Evolutionary conservation across 352 stramenopile genomes (phyloP), one percentile per base, ranked within the genome.

Genomic region (Pythium grandisporangium): DNA sequence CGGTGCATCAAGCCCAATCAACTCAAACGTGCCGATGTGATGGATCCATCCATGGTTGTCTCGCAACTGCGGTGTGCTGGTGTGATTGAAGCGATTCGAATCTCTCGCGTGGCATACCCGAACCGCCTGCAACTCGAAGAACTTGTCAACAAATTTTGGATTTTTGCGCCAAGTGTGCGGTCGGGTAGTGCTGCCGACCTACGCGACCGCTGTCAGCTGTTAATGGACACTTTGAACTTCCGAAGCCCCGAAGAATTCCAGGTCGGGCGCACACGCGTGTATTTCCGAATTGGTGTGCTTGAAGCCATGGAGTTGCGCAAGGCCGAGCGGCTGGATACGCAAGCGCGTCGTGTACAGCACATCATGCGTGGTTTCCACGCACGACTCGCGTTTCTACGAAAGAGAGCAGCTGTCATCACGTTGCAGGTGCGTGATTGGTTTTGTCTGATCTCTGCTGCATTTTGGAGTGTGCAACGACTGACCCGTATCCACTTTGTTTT

Each of bases 1-100:
- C 83, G 96, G n/a, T 99, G 96, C 60, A 95, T 99, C 47, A 99
- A 99, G 61, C 95, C 96, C 2, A 99, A 99, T 63, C 92, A 97
- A 53, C 72, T 83, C 16, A 96, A 98, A 41, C 96, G 95, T 52
- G 51, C 74, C 2, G 49, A 53, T 4, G 63, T 72, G 58, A 76
- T 98, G 61, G 86, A 96, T 44, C 66, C 96, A 35, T 72, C 79
- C 13, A 87, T 96, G 66, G 79, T 98, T 5, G 84, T 97, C 12
- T 88, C 98, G 24, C 96, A 99, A 70, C 55, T 98, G 12, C 76
- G 84, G 14, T 99, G 98, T 55, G 94, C 94, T 58, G 97, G 97
- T 65, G 95, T 99, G 23, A 95, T 99, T 29, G 97, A 99, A 65
- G 97, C 96, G 6, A 97, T 99, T 29, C 88, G 95, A 36, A 98